Base-by-base conservation (phyloP, 148 eudicot species). In the Chenopodium formosanum region DNA sequence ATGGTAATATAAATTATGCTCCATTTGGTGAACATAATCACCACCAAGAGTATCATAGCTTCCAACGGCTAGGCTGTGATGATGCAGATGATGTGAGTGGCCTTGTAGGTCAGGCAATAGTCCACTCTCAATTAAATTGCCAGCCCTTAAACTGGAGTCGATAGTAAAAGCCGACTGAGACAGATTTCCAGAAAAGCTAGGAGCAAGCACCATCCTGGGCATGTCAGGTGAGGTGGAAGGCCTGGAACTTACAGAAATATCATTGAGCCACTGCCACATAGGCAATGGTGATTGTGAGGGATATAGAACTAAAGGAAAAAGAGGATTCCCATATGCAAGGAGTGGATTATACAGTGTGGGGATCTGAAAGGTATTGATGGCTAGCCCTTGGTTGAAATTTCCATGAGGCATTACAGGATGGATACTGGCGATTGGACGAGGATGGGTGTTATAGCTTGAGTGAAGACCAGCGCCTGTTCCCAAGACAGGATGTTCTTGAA, bases 361-460 rank as follows among this genome's bases (percentile, higher is more conserved):
- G 37, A 34, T 37, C n/a, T n/a, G 79, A 0, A 1, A 50, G 69
- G 19, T 34, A 6, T 53, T 27, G 22, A 77, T 9, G 37, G 37
- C 40, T 37, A 25, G 31, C 17, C 78, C 63, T 14, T 47, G 81
- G 74, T 69, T 48, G 64, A 52, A 48, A 37, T 69, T 47, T 29
- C 65, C 44, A 46, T 31, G 74, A 78, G 65, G 81, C 74, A 22
- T 69, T 52, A 17, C 63, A 68, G 44, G 65, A 78, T 50, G 34
- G 47, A 31, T 11, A 68, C 3, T 29, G 20, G 65, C 16, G 4
- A 37, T 9, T 64, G 16, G 71, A 77, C 46, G 78, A 76, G 48
- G 48, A 32, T 56, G 2, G 17, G 22, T 5, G 47, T 17, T n/a
- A 77, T 71, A 64, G 40, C 9, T 77, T 58, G 9, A 17, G 20